Evolutionary conservation across 768 basidiomycete genomes (phyloP), one percentile per base, ranked within the genome.

Genomic region (Scleroderma citrinum): DNA sequence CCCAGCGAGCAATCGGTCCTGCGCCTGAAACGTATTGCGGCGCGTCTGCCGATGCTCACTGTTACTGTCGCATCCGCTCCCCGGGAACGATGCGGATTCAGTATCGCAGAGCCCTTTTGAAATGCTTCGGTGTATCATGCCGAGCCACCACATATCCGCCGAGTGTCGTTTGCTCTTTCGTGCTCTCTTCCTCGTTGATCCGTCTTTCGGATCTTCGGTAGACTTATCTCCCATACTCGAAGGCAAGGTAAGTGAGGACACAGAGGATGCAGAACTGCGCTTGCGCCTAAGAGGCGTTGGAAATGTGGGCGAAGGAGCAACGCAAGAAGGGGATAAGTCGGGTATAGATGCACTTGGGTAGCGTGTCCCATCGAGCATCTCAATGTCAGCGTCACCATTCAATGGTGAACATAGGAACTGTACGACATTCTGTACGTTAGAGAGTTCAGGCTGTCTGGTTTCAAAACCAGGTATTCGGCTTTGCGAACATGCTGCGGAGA

Each of bases 111-210:
- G 54, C 26, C 54, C 57, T 8, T 56, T 51, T 16, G 58, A 34
- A 44, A 73, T 61, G 46, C 68, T 73, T 38, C 65, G 59, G 48
- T 71, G 70, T 20, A 73, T 48, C 13, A 65, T 59, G 1, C 65
- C 67, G 37, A 71, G 54, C 63, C 71, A 71, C 49, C 63, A 63
- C 8, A 69, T 52, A 43, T 73, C 72, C 16, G 61, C 58, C 1
- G 61, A 56, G 3, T 65, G 69, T 5, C 56, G 63, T 43, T 48
- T 61, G 44, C 60, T 61, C 49, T 65, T 72, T 44, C 61, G 64
- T 14, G 57, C 55, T 24, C 63, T 64, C 52, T 70, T 69, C 37
- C 53, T 59, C n/a, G 57, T 37, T 23, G 46, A 30, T 24, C 36
- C 44, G 19, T 44, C 51, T 23, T 8, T 44, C 20, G 26, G 53